A percentile compares a stretch with the other conserved stretches of the same genome.
Evolutionary conservation across 768 basidiomycete species (phyloP).

Genomic region (Amanita molliuscula): DNA sequence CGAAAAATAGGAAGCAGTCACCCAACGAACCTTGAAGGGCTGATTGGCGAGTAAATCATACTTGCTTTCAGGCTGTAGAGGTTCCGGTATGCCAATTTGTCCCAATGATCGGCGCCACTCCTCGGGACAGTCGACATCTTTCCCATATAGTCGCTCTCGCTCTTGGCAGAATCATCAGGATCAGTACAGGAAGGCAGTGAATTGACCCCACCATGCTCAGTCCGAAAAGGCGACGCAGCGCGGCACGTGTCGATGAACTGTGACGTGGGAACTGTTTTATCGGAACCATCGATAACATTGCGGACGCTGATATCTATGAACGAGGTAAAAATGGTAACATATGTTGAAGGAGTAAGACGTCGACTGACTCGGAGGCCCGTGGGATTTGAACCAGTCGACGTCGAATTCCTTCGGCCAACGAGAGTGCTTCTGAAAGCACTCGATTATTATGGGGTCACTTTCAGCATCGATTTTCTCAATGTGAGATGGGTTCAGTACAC

Average conservation of each 20-base stretch:
- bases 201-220: constrained; percentile 25
- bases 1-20: neutral
- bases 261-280: constrained; percentile 36
- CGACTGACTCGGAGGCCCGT: constrained; percentile 19
- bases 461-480: constrained; percentile 36
- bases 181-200: neutral
- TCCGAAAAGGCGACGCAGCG: constrained; percentile 20
- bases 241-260: constrained; percentile 44
- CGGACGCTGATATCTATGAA: constrained; percentile 48
- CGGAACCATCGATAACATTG: constrained; percentile 49
- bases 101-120: constrained; percentile 58
- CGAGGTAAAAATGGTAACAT: neutral
- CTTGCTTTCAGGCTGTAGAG: constrained; percentile 38
- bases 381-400: constrained; percentile 38
- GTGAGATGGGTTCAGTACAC: constrained; percentile 15
- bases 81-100: constrained; percentile 36
- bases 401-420: constrained; percentile 53
- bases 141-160: constrained; percentile 58
- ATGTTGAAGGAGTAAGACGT: neutral
- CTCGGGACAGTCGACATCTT: constrained; percentile 62
- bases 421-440: constrained; percentile 43
- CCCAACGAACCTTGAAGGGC: constrained; percentile 34
- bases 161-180: constrained; percentile 25
- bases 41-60: constrained; percentile 45
- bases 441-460: constrained; percentile 56